phyloP scores from a whole-genome alignment of 148 eudicot species.

The Hydrangea macrophylla region DNA sequence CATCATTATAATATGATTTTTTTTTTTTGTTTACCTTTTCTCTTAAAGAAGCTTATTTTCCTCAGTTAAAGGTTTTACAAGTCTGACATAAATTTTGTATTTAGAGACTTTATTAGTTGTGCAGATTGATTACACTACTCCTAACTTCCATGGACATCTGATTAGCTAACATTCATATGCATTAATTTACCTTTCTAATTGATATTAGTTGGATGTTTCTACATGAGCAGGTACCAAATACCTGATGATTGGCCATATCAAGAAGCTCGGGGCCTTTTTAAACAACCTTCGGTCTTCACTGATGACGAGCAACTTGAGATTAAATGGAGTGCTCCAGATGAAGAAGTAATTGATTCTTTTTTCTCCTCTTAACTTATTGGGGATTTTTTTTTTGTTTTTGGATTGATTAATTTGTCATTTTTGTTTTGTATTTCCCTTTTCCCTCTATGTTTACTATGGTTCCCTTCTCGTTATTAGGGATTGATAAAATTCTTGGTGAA shows the following conservation, averaged over 20 bases:
- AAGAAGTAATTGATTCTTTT: constrained; percentile 61
- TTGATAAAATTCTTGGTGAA: constrained; percentile 76
- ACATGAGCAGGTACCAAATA: constrained; percentile 62
- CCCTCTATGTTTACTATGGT: no score
- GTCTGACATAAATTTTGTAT: neutral
- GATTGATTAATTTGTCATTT: neutral
- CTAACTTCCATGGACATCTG: neutral
- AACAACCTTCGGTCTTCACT: constrained; percentile 69
- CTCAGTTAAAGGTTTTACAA: neutral
- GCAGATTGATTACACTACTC: neutral
- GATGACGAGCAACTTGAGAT: constrained; percentile 73
- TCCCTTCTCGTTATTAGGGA: constrained; percentile 61
- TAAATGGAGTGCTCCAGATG: constrained; percentile 91
- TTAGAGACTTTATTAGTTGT: neutral
- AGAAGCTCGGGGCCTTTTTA: constrained; percentile 83
- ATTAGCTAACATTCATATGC: neutral
- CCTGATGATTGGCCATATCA: constrained; percentile 96
- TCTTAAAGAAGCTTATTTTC: no score
- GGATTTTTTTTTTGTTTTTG: neutral
- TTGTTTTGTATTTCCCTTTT: no score
- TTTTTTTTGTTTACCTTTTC: no score
- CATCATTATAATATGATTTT: neutral
- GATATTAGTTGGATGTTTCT: neutral
- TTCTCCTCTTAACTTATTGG: neutral
- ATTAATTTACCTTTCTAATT: neutral